Base-by-base conservation (phyloP, 331 rosid species). In the Erythrophleum ivorense region DNA sequence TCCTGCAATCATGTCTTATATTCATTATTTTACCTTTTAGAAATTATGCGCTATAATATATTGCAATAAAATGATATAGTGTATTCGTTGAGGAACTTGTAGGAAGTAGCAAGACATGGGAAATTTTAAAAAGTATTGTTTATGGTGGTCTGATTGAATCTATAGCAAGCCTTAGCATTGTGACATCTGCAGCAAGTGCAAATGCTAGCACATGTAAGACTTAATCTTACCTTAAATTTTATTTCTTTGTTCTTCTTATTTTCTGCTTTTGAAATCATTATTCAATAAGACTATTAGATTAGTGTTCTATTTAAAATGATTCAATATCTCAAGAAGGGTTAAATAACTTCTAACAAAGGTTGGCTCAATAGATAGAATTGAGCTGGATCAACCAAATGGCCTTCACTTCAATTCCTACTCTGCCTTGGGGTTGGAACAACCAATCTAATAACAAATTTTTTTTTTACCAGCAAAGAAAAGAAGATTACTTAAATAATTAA, bases 61-160 rank as follows among this genome's bases (percentile, higher is more conserved):
- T 41, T 69, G 15, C 29, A 45, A 16, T 40, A 33, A 29, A 19
- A 75, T 81, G 46, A 74, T 67, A 8, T 55, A 52, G 41, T 33
- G 31, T 15, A 31, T 53, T 76, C 53, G 5, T 63, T 71, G 24
- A 43, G 18, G 5, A 19, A 13, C 31, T 52, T 36, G 45, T 10
- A 70, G 63, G 19, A 74, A 58, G 16, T 16, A 52, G 21, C 13
- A 83, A 65, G 62, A 36, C 16, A 77, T 84, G 18, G 80, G 93
- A 92, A 77, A 78, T 92, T 78, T 72, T 88, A n/a, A 92, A 88
- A 78, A 82, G 91, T 53, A 36, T 92, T 46, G 92, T 92, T 5
- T 92, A 88, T 34, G 97, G 95, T 77, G 95, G 94, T 79, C 78
- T 91, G 57, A 38, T 67, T 40, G 91, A 92, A 85, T 86, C 88